Evolutionary conservation across 345 rosid species (phyloP).

Genomic region (Hirschfeldia incana): DNA sequence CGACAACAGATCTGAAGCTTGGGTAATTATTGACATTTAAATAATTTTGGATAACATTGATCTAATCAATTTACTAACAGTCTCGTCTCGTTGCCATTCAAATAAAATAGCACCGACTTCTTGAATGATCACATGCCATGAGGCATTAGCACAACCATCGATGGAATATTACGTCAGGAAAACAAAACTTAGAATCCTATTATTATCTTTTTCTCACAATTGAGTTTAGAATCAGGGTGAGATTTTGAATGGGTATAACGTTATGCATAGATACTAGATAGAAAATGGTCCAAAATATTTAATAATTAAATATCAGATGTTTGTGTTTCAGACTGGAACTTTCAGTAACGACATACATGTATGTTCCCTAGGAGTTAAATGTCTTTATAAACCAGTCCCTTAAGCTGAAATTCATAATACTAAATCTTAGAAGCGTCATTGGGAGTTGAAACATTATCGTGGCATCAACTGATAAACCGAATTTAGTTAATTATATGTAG

Average conservation of each 20-base stretch:
- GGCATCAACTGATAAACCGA: constrained; percentile 5
- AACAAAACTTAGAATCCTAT: not conserved
- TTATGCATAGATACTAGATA: not conserved
- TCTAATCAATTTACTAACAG: constrained; percentile 7
- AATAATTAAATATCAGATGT: not conserved
- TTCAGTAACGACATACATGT: constrained; percentile 7
- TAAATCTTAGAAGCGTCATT: not conserved
- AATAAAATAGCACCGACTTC: constrained; percentile 35
- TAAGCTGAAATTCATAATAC: constrained; percentile 8
- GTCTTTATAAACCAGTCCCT: constrained; percentile 7
- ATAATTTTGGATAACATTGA: constrained; percentile 24
- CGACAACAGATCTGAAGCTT: constrained; percentile 21
- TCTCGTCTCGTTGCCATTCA: constrained; percentile 7
- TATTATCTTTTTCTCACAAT: not conserved
- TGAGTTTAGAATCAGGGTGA: not conserved
- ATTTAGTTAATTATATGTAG: not conserved
- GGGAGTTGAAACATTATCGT: not conserved
- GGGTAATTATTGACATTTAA: not conserved
- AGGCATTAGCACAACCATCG: constrained; percentile 31
- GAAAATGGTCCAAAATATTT: not conserved
- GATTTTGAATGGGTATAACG: not conserved
- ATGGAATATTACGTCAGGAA: constrained; percentile 33
- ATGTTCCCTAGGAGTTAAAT: constrained; percentile 7
- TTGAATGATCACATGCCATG: constrained; percentile 35
- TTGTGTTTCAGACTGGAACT: not conserved